Percentiles rank a stretch among this genome's conserved stretches.
phyloP scores from a whole-genome alignment of 345 rosid species.

The Schrenkiella parvula region DNA sequence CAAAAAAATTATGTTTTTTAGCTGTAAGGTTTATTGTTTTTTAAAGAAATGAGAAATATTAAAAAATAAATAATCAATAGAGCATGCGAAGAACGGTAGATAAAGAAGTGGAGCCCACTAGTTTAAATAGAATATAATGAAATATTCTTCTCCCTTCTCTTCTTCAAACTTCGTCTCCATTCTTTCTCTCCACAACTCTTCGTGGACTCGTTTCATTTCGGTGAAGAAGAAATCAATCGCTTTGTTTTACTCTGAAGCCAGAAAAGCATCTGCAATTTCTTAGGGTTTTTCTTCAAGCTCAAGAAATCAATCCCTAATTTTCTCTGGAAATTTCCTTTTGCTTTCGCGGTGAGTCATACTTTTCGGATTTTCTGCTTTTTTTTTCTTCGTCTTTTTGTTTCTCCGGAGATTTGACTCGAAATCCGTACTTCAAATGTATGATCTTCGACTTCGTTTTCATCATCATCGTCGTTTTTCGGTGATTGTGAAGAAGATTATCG shows the following conservation, averaged over 20 bases:
- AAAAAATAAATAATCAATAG: background rate
- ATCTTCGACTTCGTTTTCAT: background rate
- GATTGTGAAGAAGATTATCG: background rate
- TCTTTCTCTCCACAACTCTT: conserved; percentile 24
- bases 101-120: conserved; percentile 20
- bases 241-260: background rate
- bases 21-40: background rate
- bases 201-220: conserved; percentile 21
- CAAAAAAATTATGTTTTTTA: no score
- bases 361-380: background rate
- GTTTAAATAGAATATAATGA: background rate
- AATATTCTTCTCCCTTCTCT: conserved; percentile 29
- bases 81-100: background rate
- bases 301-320: background rate
- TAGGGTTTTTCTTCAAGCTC: conserved; percentile 22
- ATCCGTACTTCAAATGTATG: background rate
- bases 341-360: conserved; percentile 29
- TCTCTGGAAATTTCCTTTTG: background rate
- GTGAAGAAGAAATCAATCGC: background rate
- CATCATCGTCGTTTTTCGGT: background rate
- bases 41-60: background rate
- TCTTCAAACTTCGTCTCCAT: conserved; percentile 27
- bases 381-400: background rate
- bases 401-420: background rate
- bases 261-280: background rate